Conservation (phyloP, 768 basidiomycete species). For the Termitomyces sp. region DNA sequence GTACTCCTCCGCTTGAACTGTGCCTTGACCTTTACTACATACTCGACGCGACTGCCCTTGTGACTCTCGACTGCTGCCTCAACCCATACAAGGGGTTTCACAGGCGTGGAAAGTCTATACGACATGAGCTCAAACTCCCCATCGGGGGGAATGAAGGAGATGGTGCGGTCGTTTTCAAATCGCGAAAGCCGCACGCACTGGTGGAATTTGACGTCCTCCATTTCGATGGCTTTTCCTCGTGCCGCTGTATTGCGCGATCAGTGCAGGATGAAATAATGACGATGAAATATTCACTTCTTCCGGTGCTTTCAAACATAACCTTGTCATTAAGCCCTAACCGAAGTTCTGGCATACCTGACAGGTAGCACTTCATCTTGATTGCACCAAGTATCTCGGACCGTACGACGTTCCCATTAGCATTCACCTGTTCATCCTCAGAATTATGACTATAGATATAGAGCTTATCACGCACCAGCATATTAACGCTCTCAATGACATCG, state of each 20-base stretch:
- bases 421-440: slow-evolving; percentile 54
- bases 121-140: slow-evolving; percentile 99
- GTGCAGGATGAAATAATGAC: not conserved
- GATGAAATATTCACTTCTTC: slow-evolving; percentile 62
- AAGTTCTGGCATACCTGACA: slow-evolving; percentile 99
- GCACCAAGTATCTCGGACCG: slow-evolving; percentile 98
- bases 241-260: slow-evolving; percentile 47
- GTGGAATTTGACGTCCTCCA: slow-evolving; percentile 99
- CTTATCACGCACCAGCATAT: slow-evolving; percentile 70
- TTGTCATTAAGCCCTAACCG: slow-evolving; percentile 96
- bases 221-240: slow-evolving; percentile 96
- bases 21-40: slow-evolving; percentile 93
- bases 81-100: slow-evolving; percentile 97
- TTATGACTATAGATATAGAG: not conserved
- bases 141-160: slow-evolving; percentile 98
- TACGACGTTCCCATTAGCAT: slow-evolving; percentile 94
- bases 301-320: slow-evolving; percentile 98
- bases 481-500: slow-evolving; percentile 97
- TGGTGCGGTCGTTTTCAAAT: slow-evolving; percentile 98
- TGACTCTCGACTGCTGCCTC: slow-evolving; percentile 96
- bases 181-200: slow-evolving; percentile 97
- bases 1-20: slow-evolving; percentile 97
- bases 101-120: slow-evolving; percentile 92
- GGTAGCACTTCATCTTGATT: slow-evolving; percentile 99
- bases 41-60: slow-evolving; percentile 88